These are phyloP conservation scores for Pogostemon cablin DNA, from an alignment of 257 asterid genomes.

Conservation along the genomic window DNA sequence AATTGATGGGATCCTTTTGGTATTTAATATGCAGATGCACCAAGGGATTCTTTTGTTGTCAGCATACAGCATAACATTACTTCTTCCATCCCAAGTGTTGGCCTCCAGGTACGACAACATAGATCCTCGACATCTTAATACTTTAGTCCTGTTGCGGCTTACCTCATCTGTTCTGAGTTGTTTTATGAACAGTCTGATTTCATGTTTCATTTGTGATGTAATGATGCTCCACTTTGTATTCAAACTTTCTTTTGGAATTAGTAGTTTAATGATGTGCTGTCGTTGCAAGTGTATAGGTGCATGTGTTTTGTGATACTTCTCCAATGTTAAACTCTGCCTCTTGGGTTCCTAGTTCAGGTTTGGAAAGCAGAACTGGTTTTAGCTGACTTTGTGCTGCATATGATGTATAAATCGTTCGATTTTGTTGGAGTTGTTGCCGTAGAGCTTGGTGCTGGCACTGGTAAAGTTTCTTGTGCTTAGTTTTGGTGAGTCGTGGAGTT, in stretches of 20 bases:
- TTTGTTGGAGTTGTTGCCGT: slow-evolving; percentile 66
- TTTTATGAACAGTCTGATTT: neutral
- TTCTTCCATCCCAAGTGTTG: slow-evolving; percentile 88
- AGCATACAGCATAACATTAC: slow-evolving; percentile 80
- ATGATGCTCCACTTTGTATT: neutral
- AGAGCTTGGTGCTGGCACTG: slow-evolving; percentile 98
- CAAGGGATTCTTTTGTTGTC: slow-evolving; percentile 54
- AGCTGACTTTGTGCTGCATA: slow-evolving; percentile 87
- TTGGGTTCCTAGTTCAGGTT: slow-evolving; percentile 47
- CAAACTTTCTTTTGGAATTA: slow-evolving; percentile 14
- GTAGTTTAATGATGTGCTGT: neutral
- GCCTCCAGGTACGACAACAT: slow-evolving; percentile 73
- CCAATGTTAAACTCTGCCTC: slow-evolving; percentile 2
- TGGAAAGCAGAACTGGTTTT: slow-evolving; percentile 92
- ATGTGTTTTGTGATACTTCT: neutral
- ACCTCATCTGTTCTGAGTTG: neutral
- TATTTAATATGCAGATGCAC: slow-evolving; percentile 51
- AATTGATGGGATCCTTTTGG: slow-evolving; percentile 22
- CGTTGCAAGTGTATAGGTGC: neutral
- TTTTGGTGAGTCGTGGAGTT: slow-evolving; percentile 26
- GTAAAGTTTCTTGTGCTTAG: slow-evolving; percentile 46
- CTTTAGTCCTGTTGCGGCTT: no score
- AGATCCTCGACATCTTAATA: neutral
- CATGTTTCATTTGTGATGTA: slow-evolving; percentile 1
- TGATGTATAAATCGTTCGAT: slow-evolving; percentile 57